Base-by-base conservation (phyloP, 192 early-diverging fungal species). In the Umbelopsis vinacea region DNA sequence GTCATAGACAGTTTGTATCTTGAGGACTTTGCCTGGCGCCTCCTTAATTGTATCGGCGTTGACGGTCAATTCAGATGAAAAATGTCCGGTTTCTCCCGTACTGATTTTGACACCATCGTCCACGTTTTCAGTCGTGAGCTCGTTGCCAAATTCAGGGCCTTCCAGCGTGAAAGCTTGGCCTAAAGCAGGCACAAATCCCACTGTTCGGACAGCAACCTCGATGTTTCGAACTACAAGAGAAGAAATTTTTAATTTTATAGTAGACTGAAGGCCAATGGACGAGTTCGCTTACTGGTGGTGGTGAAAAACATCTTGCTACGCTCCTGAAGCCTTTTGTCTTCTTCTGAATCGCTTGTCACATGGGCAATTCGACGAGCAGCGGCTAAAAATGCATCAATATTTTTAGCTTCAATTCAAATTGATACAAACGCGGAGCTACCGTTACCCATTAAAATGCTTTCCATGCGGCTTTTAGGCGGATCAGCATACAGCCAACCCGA, bases 401-500 rank as follows among this genome's bases (percentile, higher is more conserved):
- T 6, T 40, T 43, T 43, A 12, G 29, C 29, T 29, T 29, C 57
- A 45, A 15, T n/a, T n/a, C n/a, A n/a, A n/a, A n/a, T n/a, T n/a
- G n/a, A n/a, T n/a, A n/a, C n/a, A n/a, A 40, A 26, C 7, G 2
- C n/a, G 2, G 14, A 15, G 19, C 29, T 22, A n/a, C 0, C 26
- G 43, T 50, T 74, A 79, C 78, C 74, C 26, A 79, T 23, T 12
- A 75, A 45, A 46, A 69, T 52, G 0, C 55, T 37, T 37, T 79
- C 78, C 11, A 75, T 21, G 1, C 74, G 70, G 10, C 74, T 57
- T 10, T 68, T 23, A 19, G 53, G 52, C 8, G 78, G 78, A 15
- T 67, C 72, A 38, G 66, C 67, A 73, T 69, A 79, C 0, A 70
- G 46, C 78, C 78, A 79, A 17, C 78, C 78, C 17, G 53, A 38